Conservation (phyloP, 805 yeast species). For the Nakazawaea holstii region DNA sequence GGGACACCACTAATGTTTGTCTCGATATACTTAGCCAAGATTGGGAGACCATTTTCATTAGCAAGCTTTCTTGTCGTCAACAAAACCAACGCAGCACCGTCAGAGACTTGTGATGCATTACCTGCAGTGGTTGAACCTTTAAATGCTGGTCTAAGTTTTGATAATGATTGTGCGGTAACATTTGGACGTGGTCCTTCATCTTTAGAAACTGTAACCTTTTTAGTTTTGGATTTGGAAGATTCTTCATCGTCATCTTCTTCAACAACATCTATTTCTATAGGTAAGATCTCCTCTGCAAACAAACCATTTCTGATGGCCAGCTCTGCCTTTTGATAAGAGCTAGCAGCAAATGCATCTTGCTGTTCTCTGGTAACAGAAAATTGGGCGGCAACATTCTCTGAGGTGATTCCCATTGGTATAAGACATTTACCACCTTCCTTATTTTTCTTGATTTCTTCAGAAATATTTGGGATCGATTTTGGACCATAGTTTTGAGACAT, state of each 20-base stretch:
- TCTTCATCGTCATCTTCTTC: conserved; percentile 54
- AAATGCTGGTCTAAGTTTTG: conserved; percentile 84
- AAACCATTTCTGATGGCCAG: conserved; percentile 62
- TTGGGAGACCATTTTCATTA: conserved; percentile 60
- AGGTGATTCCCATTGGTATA: conserved; percentile 95
- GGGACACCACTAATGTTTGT: conserved; percentile 88
- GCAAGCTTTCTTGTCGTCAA: conserved; percentile 86
- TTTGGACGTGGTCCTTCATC: conserved; percentile 91
- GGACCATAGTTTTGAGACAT: conserved; percentile 92
- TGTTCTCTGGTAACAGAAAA: conserved; percentile 58
- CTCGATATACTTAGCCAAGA: conserved; percentile 75
- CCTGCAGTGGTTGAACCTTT: conserved; percentile 92
- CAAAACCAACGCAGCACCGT: conserved; percentile 90
- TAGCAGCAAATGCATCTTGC: conserved; percentile 89
- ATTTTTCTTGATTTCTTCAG: conserved; percentile 36
- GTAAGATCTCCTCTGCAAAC: conserved; percentile 88
- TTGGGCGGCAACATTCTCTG: conserved; percentile 79
- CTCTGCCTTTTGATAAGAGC: conserved; percentile 81
- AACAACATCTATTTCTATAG: conserved; percentile 57
- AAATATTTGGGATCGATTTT: conserved; percentile 57
- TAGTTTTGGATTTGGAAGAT: conserved; percentile 38
- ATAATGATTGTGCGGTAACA: conserved; percentile 72
- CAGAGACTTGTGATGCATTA: conserved; percentile 92
- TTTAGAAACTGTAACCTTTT: conserved; percentile 42
- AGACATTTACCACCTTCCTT: conserved; percentile 59